Evolutionary conservation across 306 rosid species (phyloP).

Genomic region (Senna siamea): DNA sequence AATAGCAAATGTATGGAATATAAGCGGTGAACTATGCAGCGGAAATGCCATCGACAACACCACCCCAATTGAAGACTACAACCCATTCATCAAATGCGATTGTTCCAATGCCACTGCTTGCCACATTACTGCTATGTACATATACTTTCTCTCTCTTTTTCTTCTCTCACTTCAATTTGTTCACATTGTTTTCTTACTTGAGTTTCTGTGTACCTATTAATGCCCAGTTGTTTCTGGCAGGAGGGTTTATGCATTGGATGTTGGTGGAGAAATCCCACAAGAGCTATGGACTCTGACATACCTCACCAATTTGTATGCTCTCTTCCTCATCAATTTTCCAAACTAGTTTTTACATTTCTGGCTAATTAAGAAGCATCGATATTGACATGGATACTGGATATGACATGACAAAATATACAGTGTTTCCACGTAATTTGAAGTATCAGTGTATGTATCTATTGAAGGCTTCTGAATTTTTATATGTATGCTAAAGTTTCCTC

Average conservation of each 20-base stretch:
- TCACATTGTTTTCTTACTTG: neutral
- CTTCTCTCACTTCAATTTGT: neutral
- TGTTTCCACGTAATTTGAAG: too few species aligned
- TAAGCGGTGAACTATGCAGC: slow-evolving; percentile 70
- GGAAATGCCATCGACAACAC: slow-evolving; percentile 56
- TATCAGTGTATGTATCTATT: too few species aligned
- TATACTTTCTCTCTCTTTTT: slow-evolving; percentile 31
- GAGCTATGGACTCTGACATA: slow-evolving; percentile 74
- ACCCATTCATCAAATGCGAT: slow-evolving; percentile 75
- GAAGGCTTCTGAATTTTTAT: too few species aligned
- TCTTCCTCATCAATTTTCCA: neutral
- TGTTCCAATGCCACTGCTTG: slow-evolving; percentile 58
- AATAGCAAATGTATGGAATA: slow-evolving; percentile 54
- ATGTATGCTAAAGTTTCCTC: slow-evolving; percentile 9
- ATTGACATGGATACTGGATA: too few species aligned
- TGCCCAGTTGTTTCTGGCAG: slow-evolving; percentile 42
- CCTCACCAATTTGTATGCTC: slow-evolving; percentile 68
- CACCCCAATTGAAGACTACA: neutral
- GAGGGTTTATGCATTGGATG: slow-evolving; percentile 54
- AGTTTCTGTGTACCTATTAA: neutral
- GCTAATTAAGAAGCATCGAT: too few species aligned
- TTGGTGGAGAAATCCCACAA: slow-evolving; percentile 62
- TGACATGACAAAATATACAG: too few species aligned
- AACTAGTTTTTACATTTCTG: neutral
- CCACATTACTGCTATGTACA: slow-evolving; percentile 63